phyloP scores from a whole-genome alignment of 2,329 filamentous ascomycete genomes.

The Pseudogymnoascus sp. region DNA sequence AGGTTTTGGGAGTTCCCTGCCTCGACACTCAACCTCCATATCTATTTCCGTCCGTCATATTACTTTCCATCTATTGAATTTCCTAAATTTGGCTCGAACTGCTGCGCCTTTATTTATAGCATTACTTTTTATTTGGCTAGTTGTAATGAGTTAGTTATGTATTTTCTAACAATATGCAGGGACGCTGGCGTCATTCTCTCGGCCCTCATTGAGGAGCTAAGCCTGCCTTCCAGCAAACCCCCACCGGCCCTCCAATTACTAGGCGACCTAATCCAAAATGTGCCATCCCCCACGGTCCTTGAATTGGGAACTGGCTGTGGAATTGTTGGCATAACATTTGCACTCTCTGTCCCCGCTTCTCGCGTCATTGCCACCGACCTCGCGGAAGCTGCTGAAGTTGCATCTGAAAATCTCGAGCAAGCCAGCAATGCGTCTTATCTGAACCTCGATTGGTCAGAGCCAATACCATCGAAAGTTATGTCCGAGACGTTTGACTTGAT shows the following conservation, averaged over 20 bases:
- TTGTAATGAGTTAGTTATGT: constrained; percentile 5
- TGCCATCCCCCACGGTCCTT: constrained; percentile 38
- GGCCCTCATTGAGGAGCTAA: constrained; percentile 22
- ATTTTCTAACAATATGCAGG: constrained; percentile 24
- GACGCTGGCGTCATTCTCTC: constrained; percentile 31
- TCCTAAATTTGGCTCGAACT: background rate
- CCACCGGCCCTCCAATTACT: background rate
- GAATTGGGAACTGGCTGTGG: constrained; percentile 63
- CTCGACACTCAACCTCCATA: background rate
- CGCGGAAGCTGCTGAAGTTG: constrained; percentile 52
- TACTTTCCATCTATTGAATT: background rate
- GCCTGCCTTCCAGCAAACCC: background rate
- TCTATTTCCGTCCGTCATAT: background rate
- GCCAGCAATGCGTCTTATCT: constrained; percentile 27
- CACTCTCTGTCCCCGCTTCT: constrained; percentile 28
- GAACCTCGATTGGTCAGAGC: constrained; percentile 55
- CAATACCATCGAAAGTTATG: constrained; percentile 29
- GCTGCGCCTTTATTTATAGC: background rate
- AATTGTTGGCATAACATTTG: constrained; percentile 57
- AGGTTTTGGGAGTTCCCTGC: background rate
- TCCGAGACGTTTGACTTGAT: constrained; percentile 45
- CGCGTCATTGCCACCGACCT: constrained; percentile 54
- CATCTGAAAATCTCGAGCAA: constrained; percentile 39
- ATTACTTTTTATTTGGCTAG: background rate
- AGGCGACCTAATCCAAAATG: background rate